These are phyloP conservation scores for Tephrocybe sp. DNA, from an alignment of 768 basidiomycete species.

Conservation along the genomic window DNA sequence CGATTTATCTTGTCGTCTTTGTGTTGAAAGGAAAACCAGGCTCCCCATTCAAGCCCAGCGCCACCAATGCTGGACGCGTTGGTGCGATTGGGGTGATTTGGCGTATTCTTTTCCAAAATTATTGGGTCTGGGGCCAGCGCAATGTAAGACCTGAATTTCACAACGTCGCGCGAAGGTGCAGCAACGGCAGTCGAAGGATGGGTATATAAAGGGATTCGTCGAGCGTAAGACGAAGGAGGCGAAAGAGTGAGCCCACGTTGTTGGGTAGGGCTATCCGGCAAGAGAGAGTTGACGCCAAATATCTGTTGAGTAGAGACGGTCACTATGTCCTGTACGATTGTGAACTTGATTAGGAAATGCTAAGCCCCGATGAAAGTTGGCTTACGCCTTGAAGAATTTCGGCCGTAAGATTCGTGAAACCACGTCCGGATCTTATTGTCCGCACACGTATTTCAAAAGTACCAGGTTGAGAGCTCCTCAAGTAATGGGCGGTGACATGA, in stretches of 20 bases:
- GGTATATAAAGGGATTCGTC: slow-evolving; percentile 55
- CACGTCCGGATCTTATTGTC: slow-evolving; percentile 46
- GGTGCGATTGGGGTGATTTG: slow-evolving; percentile 37
- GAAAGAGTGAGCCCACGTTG: slow-evolving; percentile 31
- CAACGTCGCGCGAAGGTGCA: slow-evolving; percentile 23
- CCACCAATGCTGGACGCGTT: slow-evolving; percentile 45
- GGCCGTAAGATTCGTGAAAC: slow-evolving; percentile 58
- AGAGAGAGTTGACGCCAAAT: slow-evolving; percentile 47
- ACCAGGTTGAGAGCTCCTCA: slow-evolving; percentile 41
- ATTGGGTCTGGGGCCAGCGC: slow-evolving; percentile 40
- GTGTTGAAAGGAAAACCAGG: slow-evolving; percentile 52
- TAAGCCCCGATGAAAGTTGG: not conserved
- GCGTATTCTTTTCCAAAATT: slow-evolving; percentile 38
- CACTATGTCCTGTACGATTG: slow-evolving; percentile 36
- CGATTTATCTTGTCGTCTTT: slow-evolving; percentile 43
- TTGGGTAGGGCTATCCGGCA: slow-evolving; percentile 20
- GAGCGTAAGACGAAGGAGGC: slow-evolving; percentile 58
- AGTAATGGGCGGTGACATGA: slow-evolving; percentile 61
- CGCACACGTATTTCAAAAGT: slow-evolving; percentile 49
- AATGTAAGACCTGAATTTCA: slow-evolving; percentile 34
- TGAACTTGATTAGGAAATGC: not conserved
- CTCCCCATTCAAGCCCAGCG: slow-evolving; percentile 57
- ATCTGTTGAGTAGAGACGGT: slow-evolving; percentile 56
- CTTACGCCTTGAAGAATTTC: slow-evolving; percentile 57
- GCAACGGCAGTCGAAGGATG: slow-evolving; percentile 46